phyloP scores from a whole-genome alignment of 2,329 filamentous ascomycete species.

The Epichloe typhina region DNA sequence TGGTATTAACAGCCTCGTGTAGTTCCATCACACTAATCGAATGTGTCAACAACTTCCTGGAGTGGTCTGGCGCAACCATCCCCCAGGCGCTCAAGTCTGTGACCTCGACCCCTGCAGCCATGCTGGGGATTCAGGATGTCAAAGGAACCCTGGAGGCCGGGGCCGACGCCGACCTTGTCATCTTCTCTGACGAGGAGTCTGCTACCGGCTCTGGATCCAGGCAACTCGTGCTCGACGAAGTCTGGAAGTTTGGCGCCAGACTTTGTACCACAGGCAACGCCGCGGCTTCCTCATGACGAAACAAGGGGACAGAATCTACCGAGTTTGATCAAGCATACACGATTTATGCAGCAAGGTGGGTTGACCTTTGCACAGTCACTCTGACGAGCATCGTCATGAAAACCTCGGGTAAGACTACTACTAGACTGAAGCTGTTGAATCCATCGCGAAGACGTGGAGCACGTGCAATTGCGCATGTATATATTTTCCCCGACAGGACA shows the following conservation, averaged over 20 bases:
- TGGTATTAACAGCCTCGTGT: constrained; percentile 2
- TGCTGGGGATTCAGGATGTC: constrained; percentile 53
- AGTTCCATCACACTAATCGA: constrained; percentile 64
- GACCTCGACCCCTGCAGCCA: constrained; percentile 62
- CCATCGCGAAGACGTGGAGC: not conserved
- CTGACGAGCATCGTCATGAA: not conserved
- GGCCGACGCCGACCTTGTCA: constrained; percentile 55
- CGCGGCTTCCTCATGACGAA: not conserved
- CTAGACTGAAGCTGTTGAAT: not conserved
- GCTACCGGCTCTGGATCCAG: constrained; percentile 25
- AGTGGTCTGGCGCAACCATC: constrained; percentile 56
- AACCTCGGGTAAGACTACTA: not conserved
- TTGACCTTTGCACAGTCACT: not conserved
- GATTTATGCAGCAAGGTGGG: not conserved
- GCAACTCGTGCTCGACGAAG: constrained; percentile 54
- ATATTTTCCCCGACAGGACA: not conserved
- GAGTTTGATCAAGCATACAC: not conserved
- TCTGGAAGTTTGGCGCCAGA: constrained; percentile 63
- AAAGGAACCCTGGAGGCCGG: constrained; percentile 56
- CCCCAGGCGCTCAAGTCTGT: constrained; percentile 58
- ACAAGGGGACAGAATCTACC: not conserved
- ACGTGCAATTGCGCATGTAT: not conserved
- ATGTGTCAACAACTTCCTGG: constrained; percentile 70
- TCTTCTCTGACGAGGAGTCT: constrained; percentile 41
- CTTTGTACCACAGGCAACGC: constrained; percentile 22